Conservation (phyloP, 2,329 filamentous ascomycete genomes). For the Talaromyces amestolkiae region DNA sequence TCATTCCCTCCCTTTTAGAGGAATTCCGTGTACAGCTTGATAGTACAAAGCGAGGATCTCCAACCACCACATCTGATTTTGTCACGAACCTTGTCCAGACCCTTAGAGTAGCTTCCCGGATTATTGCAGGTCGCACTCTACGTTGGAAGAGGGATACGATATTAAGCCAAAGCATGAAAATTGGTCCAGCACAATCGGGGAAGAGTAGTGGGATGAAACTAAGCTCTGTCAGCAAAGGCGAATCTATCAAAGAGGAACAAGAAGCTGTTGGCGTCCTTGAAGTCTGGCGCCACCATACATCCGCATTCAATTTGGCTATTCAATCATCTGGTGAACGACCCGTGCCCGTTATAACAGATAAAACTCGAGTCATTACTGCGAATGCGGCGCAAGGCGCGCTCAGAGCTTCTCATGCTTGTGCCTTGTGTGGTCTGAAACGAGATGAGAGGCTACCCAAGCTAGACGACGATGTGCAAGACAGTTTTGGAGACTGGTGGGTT, state of each 20-base stretch:
- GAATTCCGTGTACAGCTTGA: slow-evolving; percentile 64
- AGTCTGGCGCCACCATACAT: slow-evolving; percentile 72
- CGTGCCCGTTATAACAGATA: slow-evolving; percentile 70
- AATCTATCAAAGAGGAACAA: slow-evolving; percentile 77
- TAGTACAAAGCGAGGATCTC: slow-evolving; percentile 60
- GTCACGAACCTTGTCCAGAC: slow-evolving; percentile 30
- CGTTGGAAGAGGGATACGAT: slow-evolving; percentile 90
- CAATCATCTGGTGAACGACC: slow-evolving; percentile 37
- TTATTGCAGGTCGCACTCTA: slow-evolving; percentile 78
- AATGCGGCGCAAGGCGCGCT: slow-evolving; percentile 64
- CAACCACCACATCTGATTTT: slow-evolving; percentile 26
- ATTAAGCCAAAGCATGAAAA: slow-evolving; percentile 82
- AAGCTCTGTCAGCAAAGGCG: slow-evolving; percentile 76
- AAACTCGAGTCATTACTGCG: slow-evolving; percentile 64
- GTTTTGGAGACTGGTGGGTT: slow-evolving; percentile 95
- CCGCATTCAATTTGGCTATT: slow-evolving; percentile 65
- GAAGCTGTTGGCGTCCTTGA: slow-evolving; percentile 75
- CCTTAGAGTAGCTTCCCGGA: slow-evolving; percentile 64
- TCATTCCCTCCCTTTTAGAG: slow-evolving; percentile 70
- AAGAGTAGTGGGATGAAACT: slow-evolving; percentile 87
- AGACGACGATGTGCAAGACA: slow-evolving; percentile 77
- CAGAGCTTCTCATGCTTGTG: slow-evolving; percentile 71
- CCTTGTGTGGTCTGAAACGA: slow-evolving; percentile 82
- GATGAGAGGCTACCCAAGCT: slow-evolving; percentile 78
- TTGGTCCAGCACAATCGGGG: slow-evolving; percentile 65